Conservation (phyloP, 2,329 filamentous ascomycete genomes). For the Tolypocladium guangdongense region DNA sequence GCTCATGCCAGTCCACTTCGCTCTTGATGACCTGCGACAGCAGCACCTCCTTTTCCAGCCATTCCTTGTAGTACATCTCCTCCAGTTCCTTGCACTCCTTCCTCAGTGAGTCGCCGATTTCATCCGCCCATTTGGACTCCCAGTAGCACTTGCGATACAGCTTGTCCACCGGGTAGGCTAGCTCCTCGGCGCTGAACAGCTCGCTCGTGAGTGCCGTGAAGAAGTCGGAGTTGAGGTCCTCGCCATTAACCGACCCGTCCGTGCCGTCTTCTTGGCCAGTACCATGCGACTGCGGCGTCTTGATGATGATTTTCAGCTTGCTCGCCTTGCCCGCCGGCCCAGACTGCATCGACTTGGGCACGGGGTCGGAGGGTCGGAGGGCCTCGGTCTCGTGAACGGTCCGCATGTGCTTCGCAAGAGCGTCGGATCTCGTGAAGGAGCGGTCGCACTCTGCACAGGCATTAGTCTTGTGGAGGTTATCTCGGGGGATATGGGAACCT, state of each 20-base stretch:
- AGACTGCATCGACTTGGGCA: conserved; percentile 57
- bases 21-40: conserved; percentile 59
- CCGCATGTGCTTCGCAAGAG: conserved; percentile 94
- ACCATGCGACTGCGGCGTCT: conserved; percentile 46
- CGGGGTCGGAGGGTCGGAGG: conserved; percentile 65
- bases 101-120: conserved; percentile 52
- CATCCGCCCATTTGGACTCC: conserved; percentile 62
- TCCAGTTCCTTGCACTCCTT: conserved; percentile 58
- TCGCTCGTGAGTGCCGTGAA: conserved; percentile 45
- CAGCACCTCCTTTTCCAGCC: conserved; percentile 69
- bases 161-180: conserved; percentile 45
- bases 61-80: conserved; percentile 56
- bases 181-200: conserved; percentile 56
- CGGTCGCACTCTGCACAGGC: conserved; percentile 73
- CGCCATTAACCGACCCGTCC: conserved; percentile 43
- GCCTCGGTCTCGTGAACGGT: conserved; percentile 97
- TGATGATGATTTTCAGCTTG: conserved; percentile 53
- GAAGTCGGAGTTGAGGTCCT: conserved; percentile 46
- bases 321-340: conserved; percentile 31
- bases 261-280: conserved; percentile 43
- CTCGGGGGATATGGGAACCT: not conserved
- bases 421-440: conserved; percentile 91
- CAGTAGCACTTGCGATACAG: conserved; percentile 58
- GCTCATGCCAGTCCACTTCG: conserved; percentile 55
- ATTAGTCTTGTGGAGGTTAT: not conserved